phyloP scores from a whole-genome alignment of 202 grass and related monocot species.

The Elaeis oleifera region DNA sequence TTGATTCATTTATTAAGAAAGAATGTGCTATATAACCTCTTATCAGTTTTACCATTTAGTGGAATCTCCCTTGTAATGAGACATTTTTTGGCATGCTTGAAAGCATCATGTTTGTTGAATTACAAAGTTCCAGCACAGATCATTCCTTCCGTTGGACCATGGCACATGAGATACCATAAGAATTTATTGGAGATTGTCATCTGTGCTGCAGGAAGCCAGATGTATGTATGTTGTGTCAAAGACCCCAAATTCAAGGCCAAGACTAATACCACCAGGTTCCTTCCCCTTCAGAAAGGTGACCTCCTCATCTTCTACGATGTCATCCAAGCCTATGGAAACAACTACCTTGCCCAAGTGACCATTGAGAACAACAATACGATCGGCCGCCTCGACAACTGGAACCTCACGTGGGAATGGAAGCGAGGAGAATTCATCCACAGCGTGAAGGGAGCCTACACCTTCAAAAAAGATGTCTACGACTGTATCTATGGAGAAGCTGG shows the following conservation, averaged over 20 bases:
- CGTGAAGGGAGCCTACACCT: conserved; percentile 82
- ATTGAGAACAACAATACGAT: conserved; percentile 88
- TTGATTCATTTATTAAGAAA: too few relatives aligned
- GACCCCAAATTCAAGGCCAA: conserved; percentile 64
- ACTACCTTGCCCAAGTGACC: conserved; percentile 75
- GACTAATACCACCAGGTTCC: conserved; percentile 37
- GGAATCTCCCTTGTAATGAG: too few relatives aligned
- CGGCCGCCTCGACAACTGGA: conserved; percentile 89
- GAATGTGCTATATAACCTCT: too few relatives aligned
- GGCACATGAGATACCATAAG: too few relatives aligned
- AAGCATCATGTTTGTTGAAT: too few relatives aligned
- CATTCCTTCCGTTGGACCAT: too few relatives aligned
- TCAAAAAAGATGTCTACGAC: conserved; percentile 45
- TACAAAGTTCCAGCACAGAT: too few relatives aligned
- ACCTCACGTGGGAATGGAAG: conserved; percentile 94
- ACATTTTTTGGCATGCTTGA: too few relatives aligned
- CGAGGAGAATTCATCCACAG: conserved; percentile 83
- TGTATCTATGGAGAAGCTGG: conserved; percentile 75
- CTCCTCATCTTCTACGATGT: conserved; percentile 85
- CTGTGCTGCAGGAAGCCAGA: conserved; percentile 9
- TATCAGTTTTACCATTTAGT: too few relatives aligned
- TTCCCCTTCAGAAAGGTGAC: conserved; percentile 48
- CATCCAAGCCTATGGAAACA: conserved; percentile 48
- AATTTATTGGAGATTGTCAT: too few relatives aligned
- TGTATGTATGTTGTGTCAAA: conserved; percentile 75